Percentiles rank a stretch among this genome's conserved stretches.
These are phyloP conservation scores for Hypoxylon sp. DNA, from an alignment of 2,329 filamentous ascomycete species.

Conservation along the genomic window DNA sequence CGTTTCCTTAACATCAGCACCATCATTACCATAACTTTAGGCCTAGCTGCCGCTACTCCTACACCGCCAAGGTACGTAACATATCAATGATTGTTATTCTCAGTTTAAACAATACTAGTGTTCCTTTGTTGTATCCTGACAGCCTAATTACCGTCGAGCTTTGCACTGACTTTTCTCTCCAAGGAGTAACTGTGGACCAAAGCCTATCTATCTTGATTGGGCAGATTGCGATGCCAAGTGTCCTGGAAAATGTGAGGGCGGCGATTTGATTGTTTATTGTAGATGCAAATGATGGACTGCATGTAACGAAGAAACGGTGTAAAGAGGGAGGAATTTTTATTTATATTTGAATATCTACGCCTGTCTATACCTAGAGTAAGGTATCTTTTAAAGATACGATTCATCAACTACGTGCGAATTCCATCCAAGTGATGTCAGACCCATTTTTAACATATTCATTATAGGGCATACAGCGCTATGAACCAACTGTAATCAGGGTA, in stretches of 20 bases:
- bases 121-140: neutral
- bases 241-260: neutral
- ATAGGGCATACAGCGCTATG: no score
- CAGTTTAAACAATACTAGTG: neutral
- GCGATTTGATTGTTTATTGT: conserved; percentile 1
- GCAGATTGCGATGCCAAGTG: neutral
- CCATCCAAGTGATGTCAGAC: no score
- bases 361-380: no score
- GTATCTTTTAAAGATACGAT: no score
- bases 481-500: no score
- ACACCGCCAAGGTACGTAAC: neutral
- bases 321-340: no score
- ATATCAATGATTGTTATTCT: neutral
- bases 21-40: neutral
- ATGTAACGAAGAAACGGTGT: no score
- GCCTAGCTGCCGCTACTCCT: neutral
- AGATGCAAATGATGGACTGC: neutral
- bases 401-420: no score
- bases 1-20: neutral
- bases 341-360: no score
- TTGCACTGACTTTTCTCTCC: neutral
- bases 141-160: neutral
- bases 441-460: no score
- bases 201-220: neutral
- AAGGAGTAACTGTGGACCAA: neutral